A percentile compares a stretch with the other conserved stretches of the same genome.
These are phyloP conservation scores for Lojkania enalia DNA, from an alignment of 2,329 filamentous ascomycete species.

Conservation along the genomic window DNA sequence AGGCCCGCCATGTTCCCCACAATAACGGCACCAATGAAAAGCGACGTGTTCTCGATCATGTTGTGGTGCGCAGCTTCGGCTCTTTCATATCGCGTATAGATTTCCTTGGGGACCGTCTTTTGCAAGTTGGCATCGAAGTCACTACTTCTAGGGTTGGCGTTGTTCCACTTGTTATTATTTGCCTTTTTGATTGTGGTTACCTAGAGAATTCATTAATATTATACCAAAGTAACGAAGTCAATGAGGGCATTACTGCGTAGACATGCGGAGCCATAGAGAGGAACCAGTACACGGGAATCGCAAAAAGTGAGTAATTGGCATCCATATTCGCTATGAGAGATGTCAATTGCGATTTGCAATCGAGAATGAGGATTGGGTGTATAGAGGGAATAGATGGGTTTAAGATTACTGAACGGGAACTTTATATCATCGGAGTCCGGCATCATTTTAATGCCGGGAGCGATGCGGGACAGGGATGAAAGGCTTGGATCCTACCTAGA, in stretches of 20 bases:
- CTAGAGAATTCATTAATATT: constrained; percentile 1
- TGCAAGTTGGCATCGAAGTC: constrained; percentile 35
- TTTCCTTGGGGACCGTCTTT: constrained; percentile 32
- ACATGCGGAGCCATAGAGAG: constrained; percentile 25
- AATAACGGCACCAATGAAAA: constrained; percentile 51
- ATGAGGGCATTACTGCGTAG: constrained; percentile 19
- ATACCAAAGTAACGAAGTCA: not conserved
- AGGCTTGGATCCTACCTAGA: no score
- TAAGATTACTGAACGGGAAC: no score
- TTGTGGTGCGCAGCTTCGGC: constrained; percentile 51
- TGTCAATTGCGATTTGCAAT: no score
- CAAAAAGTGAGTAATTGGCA: constrained; percentile 31
- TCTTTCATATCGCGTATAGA: constrained; percentile 48
- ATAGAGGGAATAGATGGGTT: no score
- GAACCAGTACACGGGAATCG: constrained; percentile 30
- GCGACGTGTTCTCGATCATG: constrained; percentile 50
- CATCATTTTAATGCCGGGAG: no score
- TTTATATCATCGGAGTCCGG: no score
- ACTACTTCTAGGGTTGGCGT: constrained; percentile 45
- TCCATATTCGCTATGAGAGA: no score
- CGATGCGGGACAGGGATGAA: no score
- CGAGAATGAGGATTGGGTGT: no score
- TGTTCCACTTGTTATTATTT: constrained; percentile 43
- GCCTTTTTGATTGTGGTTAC: constrained; percentile 9
- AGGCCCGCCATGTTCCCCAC: constrained; percentile 46